Base-by-base conservation (phyloP, 2,329 filamentous ascomycete genomes). In the Aspergillus puulaauensis region DNA sequence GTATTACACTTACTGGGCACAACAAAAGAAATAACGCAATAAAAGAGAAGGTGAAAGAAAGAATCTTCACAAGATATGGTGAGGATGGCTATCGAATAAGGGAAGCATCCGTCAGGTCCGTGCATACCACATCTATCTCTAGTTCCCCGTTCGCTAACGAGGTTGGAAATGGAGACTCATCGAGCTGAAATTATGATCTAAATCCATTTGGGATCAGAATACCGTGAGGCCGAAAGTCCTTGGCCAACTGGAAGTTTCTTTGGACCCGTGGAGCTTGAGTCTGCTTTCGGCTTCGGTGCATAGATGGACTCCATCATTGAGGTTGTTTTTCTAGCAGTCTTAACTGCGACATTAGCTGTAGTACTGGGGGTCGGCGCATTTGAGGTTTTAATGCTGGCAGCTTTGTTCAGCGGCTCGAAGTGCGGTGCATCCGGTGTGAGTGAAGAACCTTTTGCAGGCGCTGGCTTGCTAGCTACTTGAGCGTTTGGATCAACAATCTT, bases 271-370 rank as follows among this genome's bases (percentile, higher is more conserved):
- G 45, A n/a, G n/a, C 11, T 35, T 40, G 39, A 35, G 17, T 19
- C 8, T 17, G 15, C 33, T 21, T 17, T n/a, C 17, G 57, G 53
- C 21, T 54, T 55, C 4, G 63, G 59, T 0, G 63, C 61, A 33
- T 65, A 57, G 0, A 65, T 59, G 6, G 63, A 65, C 15, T 55
- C 48, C 24, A 59, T 52, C n/a, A 66, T 57, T n/a, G 54, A 24
- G 35, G 31, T 39, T 15, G 15, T 45, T 8, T 17, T 45, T 45
- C 6, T 19, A 17, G 50, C 17, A 33, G 39, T 4, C 31, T 54
- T 57, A 14, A 21, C 24, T 2, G 19, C 27, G 33, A 3, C 24
- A 15, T 45, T 57, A 12, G 23, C 33, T 45, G 47, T 15, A 2
- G 12, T 33, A 21, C 35, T 40, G 21, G 40, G 8, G 21, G 17